Evolutionary conservation across 1,139 yeast genomes (phyloP), one percentile per base, ranked within the genome.

Genomic region (Maudiozyma humilis): DNA sequence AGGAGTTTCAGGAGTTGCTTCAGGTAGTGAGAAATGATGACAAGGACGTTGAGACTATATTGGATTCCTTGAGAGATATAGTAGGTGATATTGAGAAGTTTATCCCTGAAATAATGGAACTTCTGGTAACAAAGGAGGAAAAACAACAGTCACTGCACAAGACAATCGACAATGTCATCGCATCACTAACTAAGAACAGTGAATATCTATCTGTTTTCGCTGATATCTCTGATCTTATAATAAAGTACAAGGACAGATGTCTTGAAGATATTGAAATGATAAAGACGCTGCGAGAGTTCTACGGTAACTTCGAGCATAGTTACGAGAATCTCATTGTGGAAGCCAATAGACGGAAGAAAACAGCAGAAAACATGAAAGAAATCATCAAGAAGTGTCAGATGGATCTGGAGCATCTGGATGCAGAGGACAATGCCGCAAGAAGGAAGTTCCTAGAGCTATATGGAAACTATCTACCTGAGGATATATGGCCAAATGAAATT

Each of bases 401-500:
- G 0, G 63, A 68, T 41, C 53, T 78, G 15, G 51, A 61, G 17
- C 47, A 53, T 2, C 52, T 75, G 2, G 66, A 65, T 41, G 52
- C 55, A 7, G 67, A 69, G 2, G 84, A 79, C 48, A 54, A 58
- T 32, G 57, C 55, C 1, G 56, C 59, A 14, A 63, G 82, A 34
- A 52, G 63, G 17, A 47, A 55, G 8, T 79, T 79, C 49, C 49
- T 75, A 36, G 50, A 56, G 2, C 57, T 62, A 7, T 66, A 76
- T 56, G 79, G 78, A 0, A 72, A 70, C 38, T 79, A 60, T 50
- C 60, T 79, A 10, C 86, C 86, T 0, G 67, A 63, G 32, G 75
- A 73, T 48, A 61, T 76, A 3, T 75, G 78, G 77, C 63, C 67
- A 1, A 71, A 70, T 2, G 57, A 72, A 40, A 62, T 66, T 18